phyloP scores from a whole-genome alignment of 208 protist species.

The Crithidia brevicula region DNA sequence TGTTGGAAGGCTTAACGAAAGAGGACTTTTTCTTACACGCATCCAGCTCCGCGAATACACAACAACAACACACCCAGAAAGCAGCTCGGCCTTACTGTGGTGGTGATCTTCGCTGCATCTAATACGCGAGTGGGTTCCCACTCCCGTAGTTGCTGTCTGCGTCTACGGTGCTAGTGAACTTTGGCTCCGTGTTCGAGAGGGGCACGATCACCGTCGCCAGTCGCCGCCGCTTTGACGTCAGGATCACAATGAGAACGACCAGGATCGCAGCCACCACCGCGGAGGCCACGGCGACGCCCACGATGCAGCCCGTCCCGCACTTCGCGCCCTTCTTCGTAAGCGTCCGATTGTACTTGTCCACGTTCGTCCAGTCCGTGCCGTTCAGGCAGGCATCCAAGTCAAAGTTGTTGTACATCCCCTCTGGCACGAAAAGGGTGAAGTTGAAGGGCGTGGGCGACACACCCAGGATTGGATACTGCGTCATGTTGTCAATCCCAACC shows the following conservation, averaged over 20 bases:
- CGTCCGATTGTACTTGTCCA: constrained; percentile 28
- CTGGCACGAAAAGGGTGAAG: constrained; percentile 54
- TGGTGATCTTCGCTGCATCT: neutral
- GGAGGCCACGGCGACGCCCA: constrained; percentile 63
- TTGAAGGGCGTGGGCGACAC: constrained; percentile 25
- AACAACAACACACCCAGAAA: too few relatives aligned
- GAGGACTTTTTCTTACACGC: too few relatives aligned
- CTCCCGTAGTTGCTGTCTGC: constrained; percentile 20
- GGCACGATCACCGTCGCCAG: constrained; percentile 75
- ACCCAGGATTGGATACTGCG: constrained; percentile 16
- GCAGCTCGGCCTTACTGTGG: too few relatives aligned
- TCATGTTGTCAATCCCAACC: constrained; percentile 61
- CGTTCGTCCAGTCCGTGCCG: constrained; percentile 40
- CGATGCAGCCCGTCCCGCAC: constrained; percentile 76
- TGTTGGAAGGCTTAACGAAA: too few relatives aligned
- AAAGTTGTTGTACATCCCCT: constrained; percentile 39
- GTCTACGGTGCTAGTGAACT: constrained; percentile 55
- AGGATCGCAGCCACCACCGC: constrained; percentile 62
- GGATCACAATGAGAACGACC: constrained; percentile 60
- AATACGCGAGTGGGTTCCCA: constrained; percentile 33
- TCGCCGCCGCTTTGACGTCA: constrained; percentile 75
- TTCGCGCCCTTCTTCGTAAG: neutral
- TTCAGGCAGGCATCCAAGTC: constrained; percentile 48
- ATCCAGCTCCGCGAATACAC: too few relatives aligned
- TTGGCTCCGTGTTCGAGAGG: constrained; percentile 29